Conservation (phyloP, 2,329 filamentous ascomycete genomes). For the Colletotrichum sp. region DNA sequence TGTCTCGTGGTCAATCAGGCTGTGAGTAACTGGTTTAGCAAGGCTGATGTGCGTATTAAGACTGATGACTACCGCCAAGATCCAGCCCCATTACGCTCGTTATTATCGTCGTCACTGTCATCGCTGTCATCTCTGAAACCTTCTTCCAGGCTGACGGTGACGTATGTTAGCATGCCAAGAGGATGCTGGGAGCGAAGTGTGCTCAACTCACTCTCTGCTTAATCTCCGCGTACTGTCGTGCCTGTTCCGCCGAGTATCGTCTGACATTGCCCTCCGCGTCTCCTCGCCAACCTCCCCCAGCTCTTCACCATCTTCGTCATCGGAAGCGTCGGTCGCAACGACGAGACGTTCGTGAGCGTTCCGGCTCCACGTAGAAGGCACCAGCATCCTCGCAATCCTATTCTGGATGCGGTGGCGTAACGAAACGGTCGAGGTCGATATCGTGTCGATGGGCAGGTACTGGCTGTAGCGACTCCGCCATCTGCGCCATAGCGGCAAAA, state of each 20-base stretch:
- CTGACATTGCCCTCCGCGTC: constrained; percentile 43
- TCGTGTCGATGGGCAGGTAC: constrained; percentile 72
- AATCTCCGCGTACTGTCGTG: constrained; percentile 64
- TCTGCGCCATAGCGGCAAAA: constrained; percentile 72
- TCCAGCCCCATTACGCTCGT: constrained; percentile 22
- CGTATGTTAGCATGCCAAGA: constrained; percentile 5
- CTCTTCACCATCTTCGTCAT: constrained; percentile 72
- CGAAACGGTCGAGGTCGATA: constrained; percentile 62
- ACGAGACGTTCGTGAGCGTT: constrained; percentile 44
- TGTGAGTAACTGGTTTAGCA: background rate
- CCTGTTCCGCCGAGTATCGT: constrained; percentile 38
- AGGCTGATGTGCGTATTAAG: constrained; percentile 11
- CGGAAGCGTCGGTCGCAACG: constrained; percentile 44
- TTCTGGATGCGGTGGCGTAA: constrained; percentile 57
- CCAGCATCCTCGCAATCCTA: constrained; percentile 41
- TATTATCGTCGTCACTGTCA: constrained; percentile 37
- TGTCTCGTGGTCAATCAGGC: background rate
- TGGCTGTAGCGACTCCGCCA: constrained; percentile 76
- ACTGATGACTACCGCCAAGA: constrained; percentile 14
- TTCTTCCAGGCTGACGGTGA: constrained; percentile 59
- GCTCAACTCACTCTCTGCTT: constrained; percentile 70
- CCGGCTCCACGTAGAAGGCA: constrained; percentile 55
- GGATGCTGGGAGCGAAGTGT: background rate
- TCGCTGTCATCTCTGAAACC: constrained; percentile 54
- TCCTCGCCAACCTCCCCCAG: constrained; percentile 63